phyloP scores from a whole-genome alignment of 2,329 filamentous ascomycete species.

The Cladobotryum mycophilum region DNA sequence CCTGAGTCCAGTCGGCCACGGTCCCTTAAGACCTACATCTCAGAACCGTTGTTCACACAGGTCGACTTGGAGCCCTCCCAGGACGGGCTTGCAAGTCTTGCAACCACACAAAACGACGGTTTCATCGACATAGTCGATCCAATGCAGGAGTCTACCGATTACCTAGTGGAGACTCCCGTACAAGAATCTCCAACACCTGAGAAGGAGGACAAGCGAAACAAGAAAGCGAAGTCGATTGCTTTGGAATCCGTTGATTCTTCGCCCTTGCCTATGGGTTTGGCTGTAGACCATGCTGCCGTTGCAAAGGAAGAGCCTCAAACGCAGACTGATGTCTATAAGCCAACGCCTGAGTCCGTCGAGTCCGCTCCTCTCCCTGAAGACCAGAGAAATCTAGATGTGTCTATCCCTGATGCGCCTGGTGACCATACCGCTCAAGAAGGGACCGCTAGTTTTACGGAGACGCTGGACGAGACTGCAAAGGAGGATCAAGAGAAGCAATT shows the following conservation, averaged over 20 bases:
- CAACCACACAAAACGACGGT: constrained; percentile 20
- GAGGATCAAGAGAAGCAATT: no score
- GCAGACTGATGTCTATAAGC: neutral
- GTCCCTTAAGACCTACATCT: constrained; percentile 19
- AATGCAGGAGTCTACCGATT: no score
- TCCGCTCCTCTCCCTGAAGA: neutral
- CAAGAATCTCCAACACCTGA: no score
- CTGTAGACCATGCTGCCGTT: neutral
- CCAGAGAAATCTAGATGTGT: neutral
- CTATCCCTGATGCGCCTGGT: neutral
- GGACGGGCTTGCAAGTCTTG: constrained; percentile 14
- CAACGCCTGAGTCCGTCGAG: neutral
- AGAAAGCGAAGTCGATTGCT: constrained; percentile 22
- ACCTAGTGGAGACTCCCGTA: no score
- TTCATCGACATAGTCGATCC: neutral
- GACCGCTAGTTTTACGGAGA: neutral
- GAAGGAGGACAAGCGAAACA: constrained; percentile 30
- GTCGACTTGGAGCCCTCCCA: constrained; percentile 23
- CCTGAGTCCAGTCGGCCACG: neutral
- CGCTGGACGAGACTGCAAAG: constrained; percentile 1
- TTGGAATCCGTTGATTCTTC: neutral
- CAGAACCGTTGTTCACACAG: constrained; percentile 29
- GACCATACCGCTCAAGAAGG: neutral
- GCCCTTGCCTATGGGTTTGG: no score
- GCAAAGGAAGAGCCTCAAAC: neutral